Percentiles rank a stretch among this genome's conserved stretches.
These are phyloP conservation scores for Mallotus nudiflorus DNA, from an alignment of 345 rosid genomes.

Conservation along the genomic window DNA sequence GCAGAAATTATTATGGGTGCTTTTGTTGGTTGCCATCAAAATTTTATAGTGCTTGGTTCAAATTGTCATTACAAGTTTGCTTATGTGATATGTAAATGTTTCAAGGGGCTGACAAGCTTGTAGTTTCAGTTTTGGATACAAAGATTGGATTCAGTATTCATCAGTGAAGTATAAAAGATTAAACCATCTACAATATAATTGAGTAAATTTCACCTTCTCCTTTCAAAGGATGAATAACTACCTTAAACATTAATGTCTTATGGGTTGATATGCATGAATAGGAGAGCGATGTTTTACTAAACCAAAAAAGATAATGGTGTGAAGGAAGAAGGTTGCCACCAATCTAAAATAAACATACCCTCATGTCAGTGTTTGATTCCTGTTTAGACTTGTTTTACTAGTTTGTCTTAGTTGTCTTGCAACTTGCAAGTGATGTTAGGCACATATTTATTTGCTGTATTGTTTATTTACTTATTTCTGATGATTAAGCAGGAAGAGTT, in stretches of 20 bases:
- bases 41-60: too few relatives aligned
- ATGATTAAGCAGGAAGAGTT: conserved; percentile 29
- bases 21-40: too few relatives aligned
- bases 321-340: neutral
- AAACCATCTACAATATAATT: neutral
- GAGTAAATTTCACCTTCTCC: neutral
- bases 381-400: neutral
- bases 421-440: neutral
- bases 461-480: conserved; percentile 42
- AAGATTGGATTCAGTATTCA: too few relatives aligned
- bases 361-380: neutral
- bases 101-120: too few relatives aligned
- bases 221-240: neutral
- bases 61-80: too few relatives aligned
- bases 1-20: too few relatives aligned
- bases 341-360: neutral
- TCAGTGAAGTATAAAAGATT: neutral
- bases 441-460: conserved; percentile 1
- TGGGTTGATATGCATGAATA: too few relatives aligned
- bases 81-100: too few relatives aligned
- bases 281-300: neutral
- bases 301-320: neutral
- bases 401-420: neutral
- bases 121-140: too few relatives aligned
- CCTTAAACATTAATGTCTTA: too few relatives aligned